Conservation (phyloP, 2,329 filamentous ascomycete species). For the Trichoderma cornu-damae region DNA sequence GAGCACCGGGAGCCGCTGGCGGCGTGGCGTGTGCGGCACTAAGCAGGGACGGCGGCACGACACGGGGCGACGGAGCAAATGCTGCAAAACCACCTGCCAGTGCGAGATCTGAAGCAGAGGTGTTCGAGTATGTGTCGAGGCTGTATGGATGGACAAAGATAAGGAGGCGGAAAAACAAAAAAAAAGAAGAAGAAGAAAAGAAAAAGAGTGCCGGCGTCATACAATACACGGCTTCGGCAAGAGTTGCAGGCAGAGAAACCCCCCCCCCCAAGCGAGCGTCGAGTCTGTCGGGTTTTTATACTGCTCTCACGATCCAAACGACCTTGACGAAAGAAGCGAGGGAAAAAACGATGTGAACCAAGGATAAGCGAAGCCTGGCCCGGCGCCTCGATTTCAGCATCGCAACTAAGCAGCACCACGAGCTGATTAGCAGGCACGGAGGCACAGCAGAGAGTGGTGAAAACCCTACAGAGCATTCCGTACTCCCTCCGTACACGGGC, state of each 20-base stretch:
- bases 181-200: too few relatives aligned
- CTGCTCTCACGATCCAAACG: neutral
- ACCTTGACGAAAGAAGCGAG: neutral
- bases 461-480: too few relatives aligned
- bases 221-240: neutral
- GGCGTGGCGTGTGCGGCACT: too few relatives aligned
- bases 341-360: constrained; percentile 8
- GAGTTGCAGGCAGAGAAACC: neutral
- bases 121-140: neutral
- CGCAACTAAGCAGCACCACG: too few relatives aligned
- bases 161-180: too few relatives aligned
- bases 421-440: too few relatives aligned
- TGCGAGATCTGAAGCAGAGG: neutral
- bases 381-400: too few relatives aligned
- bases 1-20: too few relatives aligned
- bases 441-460: too few relatives aligned
- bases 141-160: neutral
- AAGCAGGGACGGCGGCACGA: neutral
- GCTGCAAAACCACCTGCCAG: neutral
- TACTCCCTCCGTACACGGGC: neutral
- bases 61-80: neutral
- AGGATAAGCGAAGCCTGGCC: constrained; percentile 6
- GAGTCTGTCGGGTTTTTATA: constrained; percentile 3
- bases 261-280: constrained; percentile 7
- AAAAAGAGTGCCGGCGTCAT: neutral